phyloP scores from a whole-genome alignment of 2,329 filamentous ascomycete genomes.

The Hypoxylon sp. region DNA sequence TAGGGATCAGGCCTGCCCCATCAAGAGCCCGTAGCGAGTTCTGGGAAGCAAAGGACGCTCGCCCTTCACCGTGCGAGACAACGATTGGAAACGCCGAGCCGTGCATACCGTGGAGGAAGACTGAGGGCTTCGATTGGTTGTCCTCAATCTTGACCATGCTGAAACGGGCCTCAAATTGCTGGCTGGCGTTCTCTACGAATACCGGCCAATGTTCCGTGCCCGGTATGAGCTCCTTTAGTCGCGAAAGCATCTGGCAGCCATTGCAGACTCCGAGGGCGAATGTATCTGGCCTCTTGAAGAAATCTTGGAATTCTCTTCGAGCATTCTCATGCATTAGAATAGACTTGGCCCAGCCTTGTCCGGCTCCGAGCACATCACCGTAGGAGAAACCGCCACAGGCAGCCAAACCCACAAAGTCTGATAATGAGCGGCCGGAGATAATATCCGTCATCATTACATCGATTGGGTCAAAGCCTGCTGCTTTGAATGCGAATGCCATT shows the following conservation, averaged over 20 bases:
- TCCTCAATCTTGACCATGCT: constrained; percentile 63
- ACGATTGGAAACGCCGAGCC: constrained; percentile 82
- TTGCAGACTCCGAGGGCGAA: constrained; percentile 96
- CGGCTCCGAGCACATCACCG: constrained; percentile 83
- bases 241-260: constrained; percentile 93
- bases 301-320: constrained; percentile 81
- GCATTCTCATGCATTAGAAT: constrained; percentile 85
- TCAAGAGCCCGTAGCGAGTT: constrained; percentile 35
- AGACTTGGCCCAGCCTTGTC: constrained; percentile 94
- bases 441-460: constrained; percentile 98
- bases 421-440: constrained; percentile 80
- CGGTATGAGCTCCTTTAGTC: constrained; percentile 85
- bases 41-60: constrained; percentile 35
- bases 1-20: constrained; percentile 32
- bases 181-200: constrained; percentile 63
- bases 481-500: constrained; percentile 96
- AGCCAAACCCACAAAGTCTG: constrained; percentile 86
- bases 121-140: constrained; percentile 75
- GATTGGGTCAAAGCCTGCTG: constrained; percentile 89
- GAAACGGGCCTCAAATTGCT: constrained; percentile 39
- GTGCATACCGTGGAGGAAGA: constrained; percentile 91
- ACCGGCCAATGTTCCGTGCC: constrained; percentile 85
- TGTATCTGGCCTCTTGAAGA: constrained; percentile 89
- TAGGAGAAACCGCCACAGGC: constrained; percentile 97
- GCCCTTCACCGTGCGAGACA: constrained; percentile 40